phyloP scores from a whole-genome alignment of 345 rosid genomes.

The Syzygium oleosum region DNA sequence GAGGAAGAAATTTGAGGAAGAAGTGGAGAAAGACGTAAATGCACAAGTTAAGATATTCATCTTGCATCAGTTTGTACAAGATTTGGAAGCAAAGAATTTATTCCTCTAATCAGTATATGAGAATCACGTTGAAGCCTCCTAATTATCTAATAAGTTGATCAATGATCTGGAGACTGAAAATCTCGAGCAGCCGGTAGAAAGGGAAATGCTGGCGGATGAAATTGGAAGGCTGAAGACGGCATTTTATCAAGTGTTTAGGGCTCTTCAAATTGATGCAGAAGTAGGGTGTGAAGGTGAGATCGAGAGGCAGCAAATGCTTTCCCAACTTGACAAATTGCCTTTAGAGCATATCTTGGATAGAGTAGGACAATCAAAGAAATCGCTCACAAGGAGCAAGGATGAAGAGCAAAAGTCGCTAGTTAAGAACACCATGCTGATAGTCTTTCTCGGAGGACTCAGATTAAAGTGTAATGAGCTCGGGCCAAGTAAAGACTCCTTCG shows the following conservation, averaged over 20 bases:
- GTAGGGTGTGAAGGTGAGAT: conserved; percentile 19
- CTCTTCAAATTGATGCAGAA: conserved; percentile 56
- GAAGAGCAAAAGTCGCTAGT: conserved; percentile 54
- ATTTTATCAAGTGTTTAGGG: conserved; percentile 49
- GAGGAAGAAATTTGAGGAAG: conserved; percentile 79
- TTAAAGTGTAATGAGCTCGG: conserved; percentile 42
- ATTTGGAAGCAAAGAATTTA: conserved; percentile 55
- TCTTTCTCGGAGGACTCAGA: conserved; percentile 41
- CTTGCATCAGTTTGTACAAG: conserved; percentile 61
- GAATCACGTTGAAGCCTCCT: conserved; percentile 64
- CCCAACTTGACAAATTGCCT: conserved; percentile 30
- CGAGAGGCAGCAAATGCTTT: neutral
- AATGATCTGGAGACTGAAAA: conserved; percentile 75
- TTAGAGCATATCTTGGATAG: conserved; percentile 41
- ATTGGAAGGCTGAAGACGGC: conserved; percentile 50
- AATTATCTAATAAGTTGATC: conserved; percentile 57
- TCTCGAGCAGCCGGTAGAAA: conserved; percentile 68
- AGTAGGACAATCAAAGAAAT: conserved; percentile 45
- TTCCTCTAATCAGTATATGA: conserved; percentile 61
- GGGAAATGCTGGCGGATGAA: conserved; percentile 58
- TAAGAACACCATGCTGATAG: conserved; percentile 65
- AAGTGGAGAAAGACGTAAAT: conserved; percentile 73
- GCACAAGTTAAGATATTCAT: conserved; percentile 75
- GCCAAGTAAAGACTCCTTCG: conserved; percentile 32
- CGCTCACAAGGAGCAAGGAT: conserved; percentile 35